A percentile compares a stretch with the other conserved stretches of the same genome.
These are phyloP conservation scores for Ophiostoma sp. DNA, from an alignment of 2,329 filamentous ascomycete genomes.

Conservation along the genomic window DNA sequence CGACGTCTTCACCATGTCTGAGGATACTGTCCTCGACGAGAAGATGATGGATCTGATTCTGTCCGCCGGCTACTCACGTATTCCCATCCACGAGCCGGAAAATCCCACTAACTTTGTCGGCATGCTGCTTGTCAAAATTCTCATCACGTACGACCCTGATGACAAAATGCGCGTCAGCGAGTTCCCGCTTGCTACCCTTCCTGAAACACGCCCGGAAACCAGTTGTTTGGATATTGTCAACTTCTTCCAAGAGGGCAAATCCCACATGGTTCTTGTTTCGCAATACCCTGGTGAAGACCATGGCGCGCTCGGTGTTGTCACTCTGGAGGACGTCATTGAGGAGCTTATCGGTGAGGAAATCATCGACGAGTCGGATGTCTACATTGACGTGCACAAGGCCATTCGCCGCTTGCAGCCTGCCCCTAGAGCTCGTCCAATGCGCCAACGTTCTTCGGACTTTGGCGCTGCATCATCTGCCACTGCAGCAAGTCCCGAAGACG, in stretches of 20 bases:
- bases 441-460: slow-evolving; percentile 33
- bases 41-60: slow-evolving; percentile 90
- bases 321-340: slow-evolving; percentile 95
- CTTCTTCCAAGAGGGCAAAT: slow-evolving; percentile 99
- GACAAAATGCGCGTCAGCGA: slow-evolving; percentile 81
- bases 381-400: slow-evolving; percentile 96
- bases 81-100: slow-evolving; percentile 84
- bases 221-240: slow-evolving; percentile 98
- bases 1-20: slow-evolving; percentile 95
- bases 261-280: slow-evolving; percentile 95
- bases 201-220: slow-evolving; percentile 89
- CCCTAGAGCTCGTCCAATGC: slow-evolving; percentile 61
- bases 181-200: slow-evolving; percentile 86
- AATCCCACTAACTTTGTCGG: slow-evolving; percentile 86
- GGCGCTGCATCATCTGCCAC: slow-evolving; percentile 29
- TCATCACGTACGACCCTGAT: slow-evolving; percentile 97
- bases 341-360: slow-evolving; percentile 99
- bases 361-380: slow-evolving; percentile 97
- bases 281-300: slow-evolving; percentile 83
- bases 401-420: slow-evolving; percentile 84
- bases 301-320: slow-evolving; percentile 88
- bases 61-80: slow-evolving; percentile 89
- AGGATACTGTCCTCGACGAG: slow-evolving; percentile 88
- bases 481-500: slow-evolving; percentile 29
- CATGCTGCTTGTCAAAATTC: slow-evolving; percentile 96